Conservation (phyloP, 2,329 filamentous ascomycete species). For the Aspergillus sojae region DNA sequence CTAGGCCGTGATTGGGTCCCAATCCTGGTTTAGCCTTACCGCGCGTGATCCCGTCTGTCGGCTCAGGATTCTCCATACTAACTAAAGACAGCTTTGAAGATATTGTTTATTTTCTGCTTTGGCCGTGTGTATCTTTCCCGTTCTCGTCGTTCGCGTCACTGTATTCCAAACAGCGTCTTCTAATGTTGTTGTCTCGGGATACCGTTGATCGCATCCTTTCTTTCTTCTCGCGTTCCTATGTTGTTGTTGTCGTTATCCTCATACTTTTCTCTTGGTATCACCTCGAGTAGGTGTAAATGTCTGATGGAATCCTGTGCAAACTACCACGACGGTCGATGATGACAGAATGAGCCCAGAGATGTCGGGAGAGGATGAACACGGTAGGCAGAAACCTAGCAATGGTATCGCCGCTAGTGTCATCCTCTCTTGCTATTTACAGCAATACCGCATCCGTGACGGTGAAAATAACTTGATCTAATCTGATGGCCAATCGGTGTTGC, state of each 20-base stretch:
- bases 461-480: conserved; percentile 65
- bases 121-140: not conserved
- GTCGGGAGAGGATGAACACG: conserved; percentile 7
- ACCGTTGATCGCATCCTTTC: not conserved
- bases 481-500: conserved; percentile 41
- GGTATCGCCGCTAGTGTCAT: conserved; percentile 24
- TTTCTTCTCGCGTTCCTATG: not conserved
- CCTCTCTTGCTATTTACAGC: conserved; percentile 20
- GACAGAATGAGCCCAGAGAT: conserved; percentile 30
- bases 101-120: not conserved
- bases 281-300: not conserved
- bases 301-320: not conserved
- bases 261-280: not conserved
- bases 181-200: not conserved
- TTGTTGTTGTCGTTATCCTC: conserved; percentile 4
- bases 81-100: not conserved
- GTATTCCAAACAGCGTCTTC: not conserved
- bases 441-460: conserved; percentile 47
- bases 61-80: not conserved
- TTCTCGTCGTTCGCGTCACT: not conserved
- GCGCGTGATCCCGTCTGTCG: conserved; percentile 12
- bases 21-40: conserved; percentile 9
- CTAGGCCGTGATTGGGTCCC: conserved; percentile 18
- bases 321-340: conserved; percentile 22
- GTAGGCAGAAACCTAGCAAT: conserved; percentile 22